Base-by-base conservation (phyloP, 2,329 filamentous ascomycete genomes). In the Leptographium wingfieldii region DNA sequence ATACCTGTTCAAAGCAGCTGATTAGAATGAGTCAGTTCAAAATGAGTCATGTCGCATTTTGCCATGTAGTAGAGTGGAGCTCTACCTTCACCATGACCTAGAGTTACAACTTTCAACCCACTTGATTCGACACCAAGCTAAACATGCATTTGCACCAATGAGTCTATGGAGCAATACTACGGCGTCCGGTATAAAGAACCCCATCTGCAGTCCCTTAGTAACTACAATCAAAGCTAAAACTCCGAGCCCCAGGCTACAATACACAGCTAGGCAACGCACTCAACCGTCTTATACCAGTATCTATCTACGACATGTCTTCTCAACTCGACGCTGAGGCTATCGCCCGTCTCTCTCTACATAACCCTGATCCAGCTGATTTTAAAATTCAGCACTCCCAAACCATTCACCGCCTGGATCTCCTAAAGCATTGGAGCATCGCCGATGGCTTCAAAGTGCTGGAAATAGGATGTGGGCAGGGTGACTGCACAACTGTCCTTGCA, bases 381-480 rank as follows among this genome's bases (percentile, higher is more conserved):
- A 31, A 22, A 14, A 52, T 61, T 12, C 60, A 61, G 40, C 53
- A 56, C 53, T 35, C 52, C 6, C 60, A 61, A 27, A 61, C 60
- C 16, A 2, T 53, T 3, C 74, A 76, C 62, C 72, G 74, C 35
- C 65, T 74, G 33, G 60, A 65, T 3, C 68, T 76, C 14, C 57
- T 73, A 38, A 67, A 71, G 51, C 60, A 64, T 31, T 77, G 72
- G 72, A 63, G 65, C 29, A 70, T 76, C 59, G 25, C 60, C 1
- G 68, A 71, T 0, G 74, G 75, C 61, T 71, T 72, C 33, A 73
- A 71, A 3, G 67, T 83, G 7, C 73, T 85, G 1, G 82, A 84
- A 66, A 68, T 85, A 46, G 81, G 81, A 56, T 84, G 81, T 68
- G 82, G 81, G 1, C 82, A 84, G 64, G 82, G 81, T 2, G 80